Evolutionary conservation across 306 rosid species (phyloP), one percentile per base, ranked within the genome.

Genomic region (Inga leiocalycina): DNA sequence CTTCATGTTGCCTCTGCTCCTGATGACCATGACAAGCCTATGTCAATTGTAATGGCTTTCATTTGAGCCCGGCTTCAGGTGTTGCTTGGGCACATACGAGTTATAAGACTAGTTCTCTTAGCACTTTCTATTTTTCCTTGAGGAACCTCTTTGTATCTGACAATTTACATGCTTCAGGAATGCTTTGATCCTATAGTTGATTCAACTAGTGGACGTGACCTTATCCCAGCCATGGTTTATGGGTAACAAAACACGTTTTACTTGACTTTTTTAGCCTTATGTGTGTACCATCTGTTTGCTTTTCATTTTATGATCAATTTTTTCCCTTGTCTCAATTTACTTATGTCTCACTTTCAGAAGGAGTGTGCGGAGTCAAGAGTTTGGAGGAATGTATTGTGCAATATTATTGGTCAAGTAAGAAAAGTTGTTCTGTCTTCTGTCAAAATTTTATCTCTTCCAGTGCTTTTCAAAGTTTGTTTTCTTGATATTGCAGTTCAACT

Each of bases 201-300:
- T 83, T 82, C 86, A 68, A 70, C 82, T 78, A 92, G 97, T 75
- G 97, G 99, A 57, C 92, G 97, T 51, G 98, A 95, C 81, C 98
- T 95, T 78, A 95, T 95, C 84, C 94, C 97, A 6, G 99, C 98
- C 78, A 95, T 95, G 99, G 99, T 91, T 84, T 93, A 92, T 75
- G 99, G 99, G 99, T 95, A 79, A 83, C 88, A 80, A 80, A 80
- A 77, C 65, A 19, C 46, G 45, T 70, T 70, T 70, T 70, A 20
- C 34, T 20, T 41, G 10, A 41, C 32, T 20, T 10, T 70, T 19
- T 70, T 70, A 41, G 74, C 52, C 51, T 20, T 20, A 20, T 43
- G 78, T 81, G 56, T 82, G 71, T 59, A 64, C 74, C 84, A 17
- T 34, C 77, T 84, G 22, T 77, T 88, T 44, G 61, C 19, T 79